These are phyloP conservation scores for Kodamaea kaohsiungensis DNA, from an alignment of 805 yeast genomes.

Conservation along the genomic window DNA sequence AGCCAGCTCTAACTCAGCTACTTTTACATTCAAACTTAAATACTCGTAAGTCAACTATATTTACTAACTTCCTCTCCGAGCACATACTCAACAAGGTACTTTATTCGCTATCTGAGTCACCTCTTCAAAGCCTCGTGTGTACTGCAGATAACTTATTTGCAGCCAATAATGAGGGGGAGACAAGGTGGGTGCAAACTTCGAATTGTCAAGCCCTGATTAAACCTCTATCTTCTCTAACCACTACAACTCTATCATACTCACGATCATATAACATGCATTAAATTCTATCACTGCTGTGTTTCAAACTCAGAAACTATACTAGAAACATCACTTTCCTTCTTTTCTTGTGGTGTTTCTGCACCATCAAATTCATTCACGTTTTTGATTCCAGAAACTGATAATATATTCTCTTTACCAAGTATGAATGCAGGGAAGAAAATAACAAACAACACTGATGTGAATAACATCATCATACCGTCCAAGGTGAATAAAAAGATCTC, in stretches of 20 bases:
- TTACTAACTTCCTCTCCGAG: too few species aligned
- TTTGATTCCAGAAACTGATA: conserved; percentile 5
- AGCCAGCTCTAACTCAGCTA: too few species aligned
- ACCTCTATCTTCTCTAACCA: too few species aligned
- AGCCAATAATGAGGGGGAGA: not conserved
- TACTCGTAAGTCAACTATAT: too few species aligned
- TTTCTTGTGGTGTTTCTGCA: not conserved
- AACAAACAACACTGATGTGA: conserved; percentile 21
- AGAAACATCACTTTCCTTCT: not conserved
- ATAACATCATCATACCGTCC: conserved; percentile 31
- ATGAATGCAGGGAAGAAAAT: conserved; percentile 66
- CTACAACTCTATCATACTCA: too few species aligned
- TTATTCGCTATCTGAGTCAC: not conserved
- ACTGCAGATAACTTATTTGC: not conserved
- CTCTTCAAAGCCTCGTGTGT: not conserved
- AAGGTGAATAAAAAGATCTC: conserved; percentile 42
- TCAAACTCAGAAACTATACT: not conserved
- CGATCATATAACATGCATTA: too few species aligned
- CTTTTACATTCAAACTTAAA: too few species aligned
- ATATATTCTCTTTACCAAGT: conserved; percentile 45
- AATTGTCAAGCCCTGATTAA: too few species aligned
- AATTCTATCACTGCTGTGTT: not conserved
- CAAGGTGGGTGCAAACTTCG: too few species aligned
- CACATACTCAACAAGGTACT: not conserved
- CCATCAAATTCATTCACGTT: not conserved